These are phyloP conservation scores for Plasmodium gaboni DNA, from an alignment of 169 alveolate species.

Conservation along the genomic window DNA sequence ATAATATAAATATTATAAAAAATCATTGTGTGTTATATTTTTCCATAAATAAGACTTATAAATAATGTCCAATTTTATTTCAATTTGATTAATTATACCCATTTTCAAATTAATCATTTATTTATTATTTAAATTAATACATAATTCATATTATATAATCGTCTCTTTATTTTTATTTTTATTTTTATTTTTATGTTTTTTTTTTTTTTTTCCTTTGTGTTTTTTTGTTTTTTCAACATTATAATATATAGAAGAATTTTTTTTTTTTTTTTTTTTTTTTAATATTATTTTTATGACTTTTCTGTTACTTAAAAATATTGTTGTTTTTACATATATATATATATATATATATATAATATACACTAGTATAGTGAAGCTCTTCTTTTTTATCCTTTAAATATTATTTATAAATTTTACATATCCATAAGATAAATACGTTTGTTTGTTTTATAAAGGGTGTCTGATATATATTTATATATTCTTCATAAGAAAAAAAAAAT, in stretches of 20 bases:
- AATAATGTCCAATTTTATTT: constrained; percentile 8
- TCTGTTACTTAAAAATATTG: too few species aligned
- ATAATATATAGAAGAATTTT: not conserved
- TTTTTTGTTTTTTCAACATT: constrained; percentile 2
- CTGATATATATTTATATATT: constrained; percentile 2
- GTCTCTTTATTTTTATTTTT: not conserved
- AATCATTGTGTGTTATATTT: not conserved
- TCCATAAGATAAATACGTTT: constrained; percentile 7
- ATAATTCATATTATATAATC: not conserved
- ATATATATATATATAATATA: not conserved
- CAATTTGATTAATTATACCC: constrained; percentile 1
- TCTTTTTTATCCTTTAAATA: not conserved
- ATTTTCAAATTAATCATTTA: too few species aligned
- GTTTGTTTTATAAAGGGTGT: not conserved
- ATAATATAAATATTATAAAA: not conserved
- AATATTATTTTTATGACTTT: not conserved
- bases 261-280: not conserved
- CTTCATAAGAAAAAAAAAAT: constrained; percentile 8
- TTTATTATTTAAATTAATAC: too few species aligned
- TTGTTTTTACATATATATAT: too few species aligned
- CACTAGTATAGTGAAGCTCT: not conserved
- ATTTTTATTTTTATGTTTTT: not conserved
- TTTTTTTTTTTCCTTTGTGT: not conserved
- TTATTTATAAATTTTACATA: not conserved
- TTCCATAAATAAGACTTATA: not conserved